Evolutionary conservation across 192 early-diverging fungal genomes (phyloP).

Genomic region (Haplosporangium gracile): DNA sequence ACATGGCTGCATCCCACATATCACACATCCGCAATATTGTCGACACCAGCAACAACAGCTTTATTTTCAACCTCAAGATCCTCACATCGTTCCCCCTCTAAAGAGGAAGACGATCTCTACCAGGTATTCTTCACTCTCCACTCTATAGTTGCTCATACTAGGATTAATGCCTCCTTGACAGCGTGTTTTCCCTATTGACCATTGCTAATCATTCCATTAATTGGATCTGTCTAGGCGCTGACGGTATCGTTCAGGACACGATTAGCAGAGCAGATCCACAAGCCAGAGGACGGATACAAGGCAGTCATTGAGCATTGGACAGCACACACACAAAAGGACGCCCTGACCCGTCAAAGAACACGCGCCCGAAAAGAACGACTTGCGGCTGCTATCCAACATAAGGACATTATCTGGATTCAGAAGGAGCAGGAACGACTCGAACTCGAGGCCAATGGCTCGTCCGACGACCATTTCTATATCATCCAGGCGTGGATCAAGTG

Average conservation of each 20-base stretch:
- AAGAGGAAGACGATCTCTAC: constrained; percentile 53
- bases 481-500: constrained; percentile 54
- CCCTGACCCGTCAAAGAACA: constrained; percentile 31
- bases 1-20: constrained; percentile 16
- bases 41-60: constrained; percentile 11
- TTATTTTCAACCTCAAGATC: constrained; percentile 20
- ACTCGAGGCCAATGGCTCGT: constrained; percentile 27
- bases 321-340: constrained; percentile 40
- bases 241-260: constrained; percentile 51
- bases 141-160: background rate
- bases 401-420: constrained; percentile 41
- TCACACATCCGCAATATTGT: background rate
- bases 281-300: constrained; percentile 53
- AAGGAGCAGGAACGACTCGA: constrained; percentile 46
- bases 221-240: constrained; percentile 19
- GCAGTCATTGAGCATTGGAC: constrained; percentile 54
- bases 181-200: too few species aligned
- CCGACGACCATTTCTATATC: constrained; percentile 48
- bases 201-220: background rate
- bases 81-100: constrained; percentile 16
- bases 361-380: constrained; percentile 43
- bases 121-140: constrained; percentile 21
- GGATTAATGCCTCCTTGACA: background rate
- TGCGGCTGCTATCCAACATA: constrained; percentile 33
- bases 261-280: constrained; percentile 51